phyloP scores from a whole-genome alignment of 2,329 filamentous ascomycete genomes.

The Colletotrichum gigasporum region DNA sequence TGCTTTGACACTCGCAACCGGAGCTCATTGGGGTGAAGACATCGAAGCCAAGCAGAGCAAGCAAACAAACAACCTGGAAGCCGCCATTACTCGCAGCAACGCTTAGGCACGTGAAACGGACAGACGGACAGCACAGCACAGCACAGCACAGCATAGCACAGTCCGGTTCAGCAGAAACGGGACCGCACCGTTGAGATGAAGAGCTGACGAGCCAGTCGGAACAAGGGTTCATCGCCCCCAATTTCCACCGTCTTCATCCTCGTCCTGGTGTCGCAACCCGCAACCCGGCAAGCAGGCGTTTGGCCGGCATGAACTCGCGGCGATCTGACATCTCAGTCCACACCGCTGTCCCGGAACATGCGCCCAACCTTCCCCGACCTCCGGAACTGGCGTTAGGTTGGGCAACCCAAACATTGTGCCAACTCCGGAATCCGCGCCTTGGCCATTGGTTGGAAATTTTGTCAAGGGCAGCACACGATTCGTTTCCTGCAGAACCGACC shows the following conservation, averaged over 20 bases:
- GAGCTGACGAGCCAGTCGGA: conserved; percentile 4
- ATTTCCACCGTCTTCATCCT: neutral
- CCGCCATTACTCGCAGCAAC: conserved; percentile 10
- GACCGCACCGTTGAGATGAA: conserved; percentile 8
- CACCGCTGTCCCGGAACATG: conserved; percentile 23
- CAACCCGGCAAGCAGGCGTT: neutral
- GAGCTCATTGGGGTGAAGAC: neutral
- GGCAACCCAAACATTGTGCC: neutral
- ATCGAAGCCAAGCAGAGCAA: neutral
- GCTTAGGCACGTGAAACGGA: conserved; percentile 25
- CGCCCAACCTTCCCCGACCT: conserved; percentile 17
- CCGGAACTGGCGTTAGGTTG: neutral
- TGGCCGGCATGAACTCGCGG: neutral
- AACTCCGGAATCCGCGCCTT: neutral
- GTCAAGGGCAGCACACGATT: no score
- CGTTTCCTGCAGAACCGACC: neutral
- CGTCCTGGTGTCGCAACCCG: neutral
- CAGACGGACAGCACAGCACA: no score
- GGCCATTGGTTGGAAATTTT: no score
- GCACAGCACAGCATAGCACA: no score
- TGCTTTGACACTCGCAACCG: neutral
- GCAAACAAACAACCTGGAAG: no score
- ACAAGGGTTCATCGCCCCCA: conserved; percentile 9
- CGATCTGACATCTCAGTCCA: conserved; percentile 7
- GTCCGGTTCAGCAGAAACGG: neutral